phyloP scores from a whole-genome alignment of 768 basidiomycete genomes.

The Rhizopogon vulgaris region DNA sequence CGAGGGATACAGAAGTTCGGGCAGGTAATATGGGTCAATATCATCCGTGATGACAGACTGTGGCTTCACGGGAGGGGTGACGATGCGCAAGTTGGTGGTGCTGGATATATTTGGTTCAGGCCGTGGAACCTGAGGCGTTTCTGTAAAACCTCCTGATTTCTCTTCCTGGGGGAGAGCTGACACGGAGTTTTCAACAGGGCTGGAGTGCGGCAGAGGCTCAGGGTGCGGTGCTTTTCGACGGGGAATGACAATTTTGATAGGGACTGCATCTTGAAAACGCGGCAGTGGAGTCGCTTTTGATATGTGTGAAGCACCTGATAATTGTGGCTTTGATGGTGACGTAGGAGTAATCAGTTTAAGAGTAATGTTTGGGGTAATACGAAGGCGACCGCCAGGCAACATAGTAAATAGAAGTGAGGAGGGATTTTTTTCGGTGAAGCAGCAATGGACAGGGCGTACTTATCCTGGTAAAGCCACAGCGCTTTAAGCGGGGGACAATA shows the following conservation, averaged over 20 bases:
- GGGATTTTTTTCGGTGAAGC: not conserved
- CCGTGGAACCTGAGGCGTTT: not conserved
- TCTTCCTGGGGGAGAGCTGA: not conserved
- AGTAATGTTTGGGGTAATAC: slow-evolving; percentile 3
- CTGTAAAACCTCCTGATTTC: not conserved
- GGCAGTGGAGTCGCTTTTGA: not conserved
- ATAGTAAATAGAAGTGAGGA: slow-evolving; percentile 1
- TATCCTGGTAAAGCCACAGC: not conserved
- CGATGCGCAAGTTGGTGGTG: not conserved
- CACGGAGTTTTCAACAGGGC: not conserved
- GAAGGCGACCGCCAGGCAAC: slow-evolving; percentile 7
- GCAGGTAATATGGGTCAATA: not conserved
- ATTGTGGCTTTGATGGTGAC: not conserved
- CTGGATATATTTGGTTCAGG: not conserved
- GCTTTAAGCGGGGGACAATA: not conserved
- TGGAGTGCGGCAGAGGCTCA: not conserved
- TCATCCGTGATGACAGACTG: not conserved
- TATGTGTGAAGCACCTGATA: no score
- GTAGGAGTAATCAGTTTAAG: slow-evolving; percentile 5
- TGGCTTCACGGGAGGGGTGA: not conserved
- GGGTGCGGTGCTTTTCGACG: not conserved
- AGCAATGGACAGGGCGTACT: not conserved
- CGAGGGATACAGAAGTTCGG: not conserved
- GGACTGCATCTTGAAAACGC: not conserved
- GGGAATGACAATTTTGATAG: not conserved